These are phyloP conservation scores for Anethum foeniculum DNA, from an alignment of 140 eudicot genomes.

Conservation along the genomic window DNA sequence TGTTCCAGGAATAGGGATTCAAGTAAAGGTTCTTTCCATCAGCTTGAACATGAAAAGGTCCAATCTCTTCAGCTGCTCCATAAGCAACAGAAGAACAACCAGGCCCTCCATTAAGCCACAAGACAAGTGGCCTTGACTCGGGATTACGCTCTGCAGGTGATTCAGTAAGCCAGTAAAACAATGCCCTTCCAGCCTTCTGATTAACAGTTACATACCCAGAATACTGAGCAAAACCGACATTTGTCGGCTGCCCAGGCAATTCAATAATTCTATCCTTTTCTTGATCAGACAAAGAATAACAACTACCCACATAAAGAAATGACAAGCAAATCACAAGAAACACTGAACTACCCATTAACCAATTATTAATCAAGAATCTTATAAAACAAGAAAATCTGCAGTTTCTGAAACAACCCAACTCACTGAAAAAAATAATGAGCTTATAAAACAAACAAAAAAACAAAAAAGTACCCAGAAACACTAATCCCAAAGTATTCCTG, in stretches of 20 bases:
- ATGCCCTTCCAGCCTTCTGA: conserved; percentile 69
- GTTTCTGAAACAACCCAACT: background rate
- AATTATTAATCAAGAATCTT: conserved; percentile 17
- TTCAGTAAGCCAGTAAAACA: conserved; percentile 92
- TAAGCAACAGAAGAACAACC: conserved; percentile 98
- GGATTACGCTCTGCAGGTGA: conserved; percentile 56
- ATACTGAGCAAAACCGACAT: conserved; percentile 69
- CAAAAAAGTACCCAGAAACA: conserved; percentile 11
- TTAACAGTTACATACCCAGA: conserved; percentile 91
- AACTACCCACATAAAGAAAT: conserved; percentile 30
- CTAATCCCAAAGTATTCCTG: conserved; percentile 31
- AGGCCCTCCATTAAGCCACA: conserved; percentile 99
- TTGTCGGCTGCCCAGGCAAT: conserved; percentile 88
- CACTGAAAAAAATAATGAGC: background rate
- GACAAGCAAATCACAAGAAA: conserved; percentile 26
- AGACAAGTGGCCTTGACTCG: conserved; percentile 65
- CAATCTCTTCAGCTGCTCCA: conserved; percentile 99
- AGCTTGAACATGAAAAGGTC: conserved; percentile 72
- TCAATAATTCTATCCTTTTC: conserved; percentile 56
- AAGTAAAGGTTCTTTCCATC: conserved; percentile 72
- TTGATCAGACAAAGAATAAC: conserved; percentile 49
- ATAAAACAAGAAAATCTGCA: background rate
- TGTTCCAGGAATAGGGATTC: conserved; percentile 93
- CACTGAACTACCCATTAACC: conserved; percentile 37
- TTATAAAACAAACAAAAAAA: background rate